A percentile compares a stretch with the other conserved stretches of the same genome.
phyloP scores from a whole-genome alignment of 2,329 filamentous ascomycete species.

The Aspergillus sp. region DNA sequence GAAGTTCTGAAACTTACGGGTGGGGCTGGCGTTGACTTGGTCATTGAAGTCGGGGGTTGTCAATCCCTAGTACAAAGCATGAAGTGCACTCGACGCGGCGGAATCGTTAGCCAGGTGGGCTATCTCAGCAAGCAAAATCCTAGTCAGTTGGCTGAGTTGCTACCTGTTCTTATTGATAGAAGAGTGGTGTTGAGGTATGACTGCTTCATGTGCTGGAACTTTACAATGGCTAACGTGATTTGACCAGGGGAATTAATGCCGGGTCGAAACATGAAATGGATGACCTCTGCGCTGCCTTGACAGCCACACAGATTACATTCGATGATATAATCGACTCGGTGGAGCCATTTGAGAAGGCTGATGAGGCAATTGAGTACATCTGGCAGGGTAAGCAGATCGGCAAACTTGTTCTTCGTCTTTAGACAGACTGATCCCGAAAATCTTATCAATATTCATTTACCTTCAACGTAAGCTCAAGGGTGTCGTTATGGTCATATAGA shows the following conservation, averaged over 20 bases:
- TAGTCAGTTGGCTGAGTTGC: slow-evolving; percentile 32
- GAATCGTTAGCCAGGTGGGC: slow-evolving; percentile 45
- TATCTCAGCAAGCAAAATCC: slow-evolving; percentile 37
- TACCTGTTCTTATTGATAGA: slow-evolving; percentile 39
- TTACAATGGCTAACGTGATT: background rate
- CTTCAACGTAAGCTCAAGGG: too few relatives aligned
- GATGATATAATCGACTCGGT: slow-evolving; percentile 41
- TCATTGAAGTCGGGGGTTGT: slow-evolving; percentile 42
- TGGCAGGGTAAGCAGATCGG: slow-evolving; percentile 47
- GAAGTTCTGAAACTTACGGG: slow-evolving; percentile 32
- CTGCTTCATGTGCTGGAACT: background rate
- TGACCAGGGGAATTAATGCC: slow-evolving; percentile 39
- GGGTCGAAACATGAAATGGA: slow-evolving; percentile 43
- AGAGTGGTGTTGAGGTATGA: slow-evolving; percentile 32
- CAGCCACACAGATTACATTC: slow-evolving; percentile 22
- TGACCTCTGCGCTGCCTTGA: slow-evolving; percentile 38
- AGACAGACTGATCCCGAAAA: too few relatives aligned
- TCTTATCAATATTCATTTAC: too few relatives aligned
- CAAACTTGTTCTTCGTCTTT: slow-evolving; percentile 24
- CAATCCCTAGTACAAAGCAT: slow-evolving; percentile 40
- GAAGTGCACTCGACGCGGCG: slow-evolving; percentile 42
- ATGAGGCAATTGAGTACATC: slow-evolving; percentile 43
- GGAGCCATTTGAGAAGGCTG: slow-evolving; percentile 40
- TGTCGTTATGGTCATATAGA: too few relatives aligned
- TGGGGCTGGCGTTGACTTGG: slow-evolving; percentile 36